phyloP scores from a whole-genome alignment of 495 filamentous ascomycete species.

The Penicillium daleae region DNA sequence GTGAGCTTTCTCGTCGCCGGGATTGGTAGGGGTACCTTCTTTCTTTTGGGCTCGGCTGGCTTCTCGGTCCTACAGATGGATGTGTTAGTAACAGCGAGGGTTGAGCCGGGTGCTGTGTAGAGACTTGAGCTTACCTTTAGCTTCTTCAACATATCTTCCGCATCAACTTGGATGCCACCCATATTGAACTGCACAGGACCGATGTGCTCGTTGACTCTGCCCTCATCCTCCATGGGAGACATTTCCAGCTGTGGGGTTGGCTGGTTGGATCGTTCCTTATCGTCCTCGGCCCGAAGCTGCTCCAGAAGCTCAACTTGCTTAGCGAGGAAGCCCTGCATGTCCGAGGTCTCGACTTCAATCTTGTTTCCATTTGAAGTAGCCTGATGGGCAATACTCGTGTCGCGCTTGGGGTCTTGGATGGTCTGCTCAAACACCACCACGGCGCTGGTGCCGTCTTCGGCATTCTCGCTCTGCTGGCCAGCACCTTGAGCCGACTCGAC shows the following conservation, averaged over 20 bases:
- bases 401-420: constrained; percentile 71
- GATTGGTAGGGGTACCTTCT: constrained; percentile 34
- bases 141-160: constrained; percentile 90
- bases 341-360: constrained; percentile 70
- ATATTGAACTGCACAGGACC: constrained; percentile 97
- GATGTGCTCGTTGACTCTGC: constrained; percentile 82
- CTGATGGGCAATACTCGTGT: constrained; percentile 54
- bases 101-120: no score
- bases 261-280: constrained; percentile 52
- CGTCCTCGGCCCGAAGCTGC: constrained; percentile 65
- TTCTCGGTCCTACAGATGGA: constrained; percentile 53
- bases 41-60: constrained; percentile 56
- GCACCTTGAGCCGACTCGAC: constrained; percentile 29
- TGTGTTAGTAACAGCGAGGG: constrained; percentile 16
- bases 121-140: constrained; percentile 64
- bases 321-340: constrained; percentile 78
- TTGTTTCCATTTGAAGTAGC: constrained; percentile 49
- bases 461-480: constrained; percentile 22
- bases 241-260: constrained; percentile 48
- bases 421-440: constrained; percentile 78
- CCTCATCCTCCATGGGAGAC: constrained; percentile 53
- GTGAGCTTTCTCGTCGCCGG: constrained; percentile 61
- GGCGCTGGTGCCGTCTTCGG: constrained; percentile 54
- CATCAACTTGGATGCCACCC: constrained; percentile 95
- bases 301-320: constrained; percentile 76